Conservation (phyloP, 2,329 filamentous ascomycete genomes). For the Diaporthe vexans region DNA sequence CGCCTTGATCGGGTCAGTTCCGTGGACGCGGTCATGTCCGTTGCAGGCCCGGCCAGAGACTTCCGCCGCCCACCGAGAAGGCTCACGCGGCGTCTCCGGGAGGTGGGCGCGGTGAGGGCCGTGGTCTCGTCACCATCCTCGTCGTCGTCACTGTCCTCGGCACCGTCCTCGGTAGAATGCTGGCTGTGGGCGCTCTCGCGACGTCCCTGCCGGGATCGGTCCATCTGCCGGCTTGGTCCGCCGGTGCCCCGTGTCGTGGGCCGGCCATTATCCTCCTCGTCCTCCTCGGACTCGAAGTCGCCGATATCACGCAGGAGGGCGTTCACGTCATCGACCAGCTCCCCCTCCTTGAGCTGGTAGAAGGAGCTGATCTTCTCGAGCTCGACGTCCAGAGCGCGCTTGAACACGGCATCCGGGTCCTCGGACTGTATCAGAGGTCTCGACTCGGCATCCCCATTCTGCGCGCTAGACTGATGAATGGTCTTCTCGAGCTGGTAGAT, state of each 20-base stretch:
- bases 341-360: constrained; percentile 88
- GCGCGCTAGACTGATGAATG: constrained; percentile 72
- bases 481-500: constrained; percentile 97
- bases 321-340: constrained; percentile 86
- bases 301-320: constrained; percentile 82
- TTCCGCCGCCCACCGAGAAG: constrained; percentile 54
- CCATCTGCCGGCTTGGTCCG: constrained; percentile 48
- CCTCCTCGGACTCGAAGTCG: constrained; percentile 73
- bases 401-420: constrained; percentile 87
- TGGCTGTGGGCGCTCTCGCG: constrained; percentile 58
- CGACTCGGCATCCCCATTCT: constrained; percentile 77
- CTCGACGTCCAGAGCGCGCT: constrained; percentile 85
- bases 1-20: constrained; percentile 72
- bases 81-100: constrained; percentile 58
- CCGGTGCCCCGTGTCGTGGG: constrained; percentile 47
- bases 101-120: constrained; percentile 67
- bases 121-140: constrained; percentile 71
- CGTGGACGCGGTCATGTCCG: constrained; percentile 73
- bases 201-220: constrained; percentile 40
- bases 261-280: constrained; percentile 54
- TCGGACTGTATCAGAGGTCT: constrained; percentile 82
- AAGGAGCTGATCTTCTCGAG: constrained; percentile 95
- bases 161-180: constrained; percentile 68
- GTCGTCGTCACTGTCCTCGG: constrained; percentile 74
- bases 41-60: constrained; percentile 54